These are phyloP conservation scores for Turnera subulata DNA, from an alignment of 345 rosid species.

Conservation along the genomic window DNA sequence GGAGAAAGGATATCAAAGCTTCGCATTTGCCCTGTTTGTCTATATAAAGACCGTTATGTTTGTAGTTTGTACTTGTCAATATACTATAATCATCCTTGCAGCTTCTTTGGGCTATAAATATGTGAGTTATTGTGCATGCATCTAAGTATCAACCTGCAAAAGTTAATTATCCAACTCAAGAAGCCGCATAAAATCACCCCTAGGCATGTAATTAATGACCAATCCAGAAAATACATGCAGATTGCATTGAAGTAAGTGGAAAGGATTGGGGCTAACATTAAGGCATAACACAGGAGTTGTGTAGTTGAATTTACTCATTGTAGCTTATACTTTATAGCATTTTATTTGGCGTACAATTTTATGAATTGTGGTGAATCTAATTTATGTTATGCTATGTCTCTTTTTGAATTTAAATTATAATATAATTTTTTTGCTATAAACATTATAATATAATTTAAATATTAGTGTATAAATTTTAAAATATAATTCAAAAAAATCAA, in stretches of 20 bases:
- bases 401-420: too few relatives aligned
- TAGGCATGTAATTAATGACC: too few relatives aligned
- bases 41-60: slow-evolving; percentile 55
- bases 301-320: too few relatives aligned
- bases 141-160: slow-evolving; percentile 45
- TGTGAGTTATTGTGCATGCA: slow-evolving; percentile 31
- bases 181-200: not conserved
- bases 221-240: too few relatives aligned
- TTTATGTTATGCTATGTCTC: too few relatives aligned
- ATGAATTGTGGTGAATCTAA: too few relatives aligned
- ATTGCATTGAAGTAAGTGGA: not conserved
- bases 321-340: too few relatives aligned
- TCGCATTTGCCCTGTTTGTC: slow-evolving; percentile 65
- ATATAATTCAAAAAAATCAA: too few relatives aligned
- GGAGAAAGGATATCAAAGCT: slow-evolving; percentile 62
- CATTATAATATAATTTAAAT: too few relatives aligned
- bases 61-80: slow-evolving; percentile 34
- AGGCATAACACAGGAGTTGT: not conserved
- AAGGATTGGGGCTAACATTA: not conserved
- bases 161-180: not conserved
- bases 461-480: too few relatives aligned
- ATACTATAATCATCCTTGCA: slow-evolving; percentile 23
- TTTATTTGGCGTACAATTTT: too few relatives aligned
- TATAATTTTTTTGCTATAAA: too few relatives aligned
- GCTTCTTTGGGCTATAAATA: slow-evolving; percentile 31